Evolutionary conservation across 257 asterid species (phyloP).

Genomic region (Penstemon newberryi): DNA sequence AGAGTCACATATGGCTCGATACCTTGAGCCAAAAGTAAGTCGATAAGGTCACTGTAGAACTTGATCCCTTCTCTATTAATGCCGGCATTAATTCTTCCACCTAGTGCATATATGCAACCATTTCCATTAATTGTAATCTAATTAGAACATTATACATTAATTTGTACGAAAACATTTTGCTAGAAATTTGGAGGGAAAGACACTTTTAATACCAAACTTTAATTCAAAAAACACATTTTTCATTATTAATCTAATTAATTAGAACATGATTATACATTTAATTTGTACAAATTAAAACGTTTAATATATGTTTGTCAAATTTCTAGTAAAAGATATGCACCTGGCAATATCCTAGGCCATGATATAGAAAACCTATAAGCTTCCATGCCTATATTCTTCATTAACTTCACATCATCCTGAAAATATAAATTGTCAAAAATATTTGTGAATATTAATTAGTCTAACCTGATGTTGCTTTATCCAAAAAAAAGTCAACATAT

Average conservation of each 20-base stretch:
- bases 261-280: not conserved
- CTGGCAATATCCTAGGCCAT: slow-evolving; percentile 32
- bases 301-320: too few species aligned
- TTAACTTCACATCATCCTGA: slow-evolving; percentile 20
- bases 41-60: slow-evolving; percentile 32
- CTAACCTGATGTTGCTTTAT: too few species aligned
- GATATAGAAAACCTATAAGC: slow-evolving; percentile 30
- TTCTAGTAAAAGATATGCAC: not conserved
- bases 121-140: not conserved
- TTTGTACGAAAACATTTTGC: too few species aligned
- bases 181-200: too few species aligned
- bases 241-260: not conserved
- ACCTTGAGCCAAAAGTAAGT: slow-evolving; percentile 31
- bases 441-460: too few species aligned
- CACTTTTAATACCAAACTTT: too few species aligned
- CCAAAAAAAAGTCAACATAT: too few species aligned
- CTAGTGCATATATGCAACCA: not conserved
- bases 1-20: slow-evolving; percentile 35
- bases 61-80: slow-evolving; percentile 26
- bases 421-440: too few species aligned
- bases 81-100: slow-evolving; percentile 27
- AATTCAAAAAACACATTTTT: too few species aligned
- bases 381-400: slow-evolving; percentile 20
- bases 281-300: too few species aligned
- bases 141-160: not conserved